Conservation (phyloP, 2,329 filamentous ascomycete genomes). For the Apiospora marii region DNA sequence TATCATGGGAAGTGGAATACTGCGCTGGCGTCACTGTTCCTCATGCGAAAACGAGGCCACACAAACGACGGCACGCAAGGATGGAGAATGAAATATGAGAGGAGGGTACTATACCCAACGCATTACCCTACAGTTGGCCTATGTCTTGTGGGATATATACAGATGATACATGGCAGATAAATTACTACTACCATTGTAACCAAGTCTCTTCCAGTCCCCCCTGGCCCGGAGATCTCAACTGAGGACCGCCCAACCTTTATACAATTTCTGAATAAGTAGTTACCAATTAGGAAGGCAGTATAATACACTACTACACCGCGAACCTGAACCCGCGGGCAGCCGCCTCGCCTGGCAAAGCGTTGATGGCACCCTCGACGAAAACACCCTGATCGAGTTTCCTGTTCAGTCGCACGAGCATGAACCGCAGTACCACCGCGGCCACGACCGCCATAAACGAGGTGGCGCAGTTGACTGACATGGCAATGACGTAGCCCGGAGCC, state of each 20-base stretch:
- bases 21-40: neutral
- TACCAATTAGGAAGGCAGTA: neutral
- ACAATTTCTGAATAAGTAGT: neutral
- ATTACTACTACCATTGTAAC: neutral
- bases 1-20: neutral
- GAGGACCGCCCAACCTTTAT: neutral
- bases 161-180: neutral
- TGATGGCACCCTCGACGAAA: constrained; percentile 62
- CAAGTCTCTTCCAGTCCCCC: neutral
- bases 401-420: constrained; percentile 71
- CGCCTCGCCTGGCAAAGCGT: constrained; percentile 62
- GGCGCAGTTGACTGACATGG: constrained; percentile 73
- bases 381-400: constrained; percentile 73
- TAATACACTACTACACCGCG: constrained; percentile 53
- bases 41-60: neutral
- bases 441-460: constrained; percentile 70
- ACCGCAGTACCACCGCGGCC: constrained; percentile 67
- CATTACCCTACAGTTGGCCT: neutral
- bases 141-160: neutral
- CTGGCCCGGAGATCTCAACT: neutral
- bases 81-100: neutral
- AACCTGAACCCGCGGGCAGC: constrained; percentile 72
- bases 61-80: neutral
- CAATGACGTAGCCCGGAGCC: constrained; percentile 55
- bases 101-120: neutral